Conservation (phyloP, 108 stramenopile species). For the Parietichytrium sp. region DNA sequence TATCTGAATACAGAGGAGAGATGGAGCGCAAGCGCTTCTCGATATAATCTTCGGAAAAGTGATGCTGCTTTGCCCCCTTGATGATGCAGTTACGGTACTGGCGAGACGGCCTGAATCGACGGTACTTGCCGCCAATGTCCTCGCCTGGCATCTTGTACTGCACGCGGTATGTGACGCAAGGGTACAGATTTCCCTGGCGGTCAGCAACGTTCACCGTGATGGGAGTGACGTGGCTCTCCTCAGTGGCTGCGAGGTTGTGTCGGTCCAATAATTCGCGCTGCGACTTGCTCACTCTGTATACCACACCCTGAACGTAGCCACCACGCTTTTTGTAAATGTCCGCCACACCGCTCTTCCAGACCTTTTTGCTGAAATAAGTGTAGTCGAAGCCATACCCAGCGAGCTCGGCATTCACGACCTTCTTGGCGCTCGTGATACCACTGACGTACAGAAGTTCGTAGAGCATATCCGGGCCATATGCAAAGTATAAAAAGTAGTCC, state of each 20-base stretch:
- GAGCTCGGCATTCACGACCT: background rate
- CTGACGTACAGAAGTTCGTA: slow-evolving; percentile 7
- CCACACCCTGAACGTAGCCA: background rate
- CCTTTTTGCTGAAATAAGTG: background rate
- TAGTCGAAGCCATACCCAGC: background rate
- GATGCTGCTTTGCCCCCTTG: slow-evolving; percentile 23
- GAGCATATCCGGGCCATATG: slow-evolving; percentile 31
- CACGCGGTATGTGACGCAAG: slow-evolving; percentile 30
- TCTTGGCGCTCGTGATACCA: slow-evolving; percentile 19
- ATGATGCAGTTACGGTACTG: slow-evolving; percentile 37
- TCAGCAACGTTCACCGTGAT: background rate
- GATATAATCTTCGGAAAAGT: slow-evolving; percentile 22
- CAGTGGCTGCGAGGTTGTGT: slow-evolving; percentile 1
- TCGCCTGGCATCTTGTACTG: background rate
- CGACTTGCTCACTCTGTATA: background rate
- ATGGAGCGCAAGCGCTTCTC: background rate
- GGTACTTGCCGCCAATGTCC: background rate
- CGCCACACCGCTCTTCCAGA: slow-evolving; percentile 31
- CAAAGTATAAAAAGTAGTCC: slow-evolving; percentile 40
- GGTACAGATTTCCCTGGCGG: background rate
- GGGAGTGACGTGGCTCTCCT: background rate
- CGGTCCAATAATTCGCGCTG: slow-evolving; percentile 2
- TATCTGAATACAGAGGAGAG: background rate
- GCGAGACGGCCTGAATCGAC: background rate
- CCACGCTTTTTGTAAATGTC: background rate